Evolutionary conservation across 2,329 filamentous ascomycete species (phyloP).

Genomic region (Apiospora aurea): DNA sequence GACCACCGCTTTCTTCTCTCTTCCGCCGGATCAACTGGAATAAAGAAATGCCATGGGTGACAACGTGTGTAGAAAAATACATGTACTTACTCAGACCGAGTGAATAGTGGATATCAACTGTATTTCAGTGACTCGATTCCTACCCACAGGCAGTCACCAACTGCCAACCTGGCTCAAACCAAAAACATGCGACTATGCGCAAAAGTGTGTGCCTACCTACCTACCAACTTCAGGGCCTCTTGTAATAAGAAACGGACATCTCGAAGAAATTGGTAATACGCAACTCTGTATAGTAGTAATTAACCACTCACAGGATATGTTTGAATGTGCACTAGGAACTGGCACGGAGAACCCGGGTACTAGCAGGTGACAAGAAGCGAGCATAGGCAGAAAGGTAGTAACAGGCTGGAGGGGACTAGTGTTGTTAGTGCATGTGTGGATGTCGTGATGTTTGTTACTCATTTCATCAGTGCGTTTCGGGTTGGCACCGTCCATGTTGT

Average conservation of each 20-base stretch:
- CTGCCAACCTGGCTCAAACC: neutral
- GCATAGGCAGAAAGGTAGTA: neutral
- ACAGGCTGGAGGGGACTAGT: neutral
- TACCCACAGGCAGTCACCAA: neutral
- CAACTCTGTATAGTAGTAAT: neutral
- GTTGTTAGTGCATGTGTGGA: neutral
- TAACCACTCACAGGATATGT: neutral
- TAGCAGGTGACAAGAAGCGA: conserved; percentile 15
- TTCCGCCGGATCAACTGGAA: neutral
- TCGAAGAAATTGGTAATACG: neutral
- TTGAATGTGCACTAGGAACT: neutral
- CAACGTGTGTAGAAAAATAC: neutral
- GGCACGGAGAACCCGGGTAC: conserved; percentile 3
- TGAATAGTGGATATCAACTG: neutral
- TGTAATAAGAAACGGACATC: neutral
- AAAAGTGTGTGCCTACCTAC: neutral
- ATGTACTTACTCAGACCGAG: neutral
- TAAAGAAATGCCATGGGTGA: neutral
- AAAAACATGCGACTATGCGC: neutral
- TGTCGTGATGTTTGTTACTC: conserved; percentile 17
- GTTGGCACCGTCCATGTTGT: neutral
- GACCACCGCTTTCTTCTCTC: neutral
- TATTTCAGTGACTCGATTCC: neutral
- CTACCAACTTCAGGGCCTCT: neutral
- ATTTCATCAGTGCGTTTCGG: conserved; percentile 18